phyloP scores from a whole-genome alignment of 31 red algal species.

The Asparagopsis taxiformis region DNA sequence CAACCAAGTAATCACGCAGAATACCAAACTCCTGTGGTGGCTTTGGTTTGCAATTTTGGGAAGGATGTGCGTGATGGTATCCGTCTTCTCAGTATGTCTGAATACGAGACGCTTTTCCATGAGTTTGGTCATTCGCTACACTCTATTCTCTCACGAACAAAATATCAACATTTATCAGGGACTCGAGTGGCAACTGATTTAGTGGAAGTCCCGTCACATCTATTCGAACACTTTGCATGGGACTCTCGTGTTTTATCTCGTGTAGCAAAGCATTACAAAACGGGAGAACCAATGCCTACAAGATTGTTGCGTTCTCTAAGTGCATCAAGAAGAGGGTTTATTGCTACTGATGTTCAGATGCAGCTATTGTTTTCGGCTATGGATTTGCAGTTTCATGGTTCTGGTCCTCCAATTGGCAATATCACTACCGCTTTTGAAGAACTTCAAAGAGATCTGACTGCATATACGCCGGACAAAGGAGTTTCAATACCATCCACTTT shows the following conservation, averaged over 20 bases:
- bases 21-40: constrained; percentile 83
- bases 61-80: not conserved
- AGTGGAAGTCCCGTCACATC: constrained; percentile 87
- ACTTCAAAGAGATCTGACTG: constrained; percentile 33
- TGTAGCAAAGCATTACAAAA: constrained; percentile 29
- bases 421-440: constrained; percentile 22
- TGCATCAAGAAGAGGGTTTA: constrained; percentile 47
- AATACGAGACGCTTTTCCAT: constrained; percentile 87
- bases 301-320: constrained; percentile 25
- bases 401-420: constrained; percentile 25
- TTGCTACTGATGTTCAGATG: constrained; percentile 53
- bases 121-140: constrained; percentile 94
- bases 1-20: constrained; percentile 17
- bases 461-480: constrained; percentile 34
- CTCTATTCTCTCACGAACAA: constrained; percentile 81
- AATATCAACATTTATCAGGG: constrained; percentile 90
- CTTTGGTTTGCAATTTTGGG: constrained; percentile 90
- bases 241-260: constrained; percentile 28
- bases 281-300: constrained; percentile 46
- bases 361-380: constrained; percentile 56
- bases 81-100: constrained; percentile 44
- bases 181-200: constrained; percentile 90
- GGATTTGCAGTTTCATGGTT: constrained; percentile 63
- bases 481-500: constrained; percentile 41
- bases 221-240: constrained; percentile 88